A percentile compares a stretch with the other conserved stretches of the same genome.
These are phyloP conservation scores for Aspergillus niger DNA, from an alignment of 2,329 filamentous ascomycete species.

Conservation along the genomic window DNA sequence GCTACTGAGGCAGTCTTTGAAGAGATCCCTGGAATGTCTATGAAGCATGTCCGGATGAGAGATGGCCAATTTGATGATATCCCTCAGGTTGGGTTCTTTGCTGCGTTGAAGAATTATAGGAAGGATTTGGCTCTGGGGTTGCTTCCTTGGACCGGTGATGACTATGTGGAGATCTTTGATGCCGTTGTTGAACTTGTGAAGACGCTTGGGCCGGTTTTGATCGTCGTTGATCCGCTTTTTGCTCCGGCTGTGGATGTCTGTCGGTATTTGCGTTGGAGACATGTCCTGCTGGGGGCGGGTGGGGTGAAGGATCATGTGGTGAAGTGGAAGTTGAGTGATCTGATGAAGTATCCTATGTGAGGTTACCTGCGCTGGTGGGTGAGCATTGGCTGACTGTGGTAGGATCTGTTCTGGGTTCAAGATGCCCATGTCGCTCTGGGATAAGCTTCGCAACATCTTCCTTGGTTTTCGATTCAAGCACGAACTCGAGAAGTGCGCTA, in stretches of 20 bases:
- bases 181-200: constrained; percentile 25
- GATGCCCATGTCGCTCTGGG: constrained; percentile 43
- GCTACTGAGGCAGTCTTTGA: neutral
- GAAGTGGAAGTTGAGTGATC: constrained; percentile 36
- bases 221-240: constrained; percentile 46
- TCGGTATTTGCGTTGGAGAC: constrained; percentile 33
- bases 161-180: constrained; percentile 43
- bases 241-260: constrained; percentile 45
- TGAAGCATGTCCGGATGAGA: neutral
- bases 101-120: constrained; percentile 29
- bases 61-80: neutral
- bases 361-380: neutral
- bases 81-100: constrained; percentile 26
- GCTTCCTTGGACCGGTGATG: constrained; percentile 33
- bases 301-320: constrained; percentile 45
- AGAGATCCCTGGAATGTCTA: neutral
- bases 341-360: constrained; percentile 25
- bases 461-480: constrained; percentile 30
- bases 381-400: neutral
- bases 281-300: constrained; percentile 46
- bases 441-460: constrained; percentile 44
- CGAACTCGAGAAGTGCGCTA: constrained; percentile 16
- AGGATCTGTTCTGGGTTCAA: constrained; percentile 45
- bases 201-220: constrained; percentile 32
- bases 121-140: constrained; percentile 8